Conservation (phyloP, 192 early-diverging fungal genomes). For the Mortierella claussenii region DNA sequence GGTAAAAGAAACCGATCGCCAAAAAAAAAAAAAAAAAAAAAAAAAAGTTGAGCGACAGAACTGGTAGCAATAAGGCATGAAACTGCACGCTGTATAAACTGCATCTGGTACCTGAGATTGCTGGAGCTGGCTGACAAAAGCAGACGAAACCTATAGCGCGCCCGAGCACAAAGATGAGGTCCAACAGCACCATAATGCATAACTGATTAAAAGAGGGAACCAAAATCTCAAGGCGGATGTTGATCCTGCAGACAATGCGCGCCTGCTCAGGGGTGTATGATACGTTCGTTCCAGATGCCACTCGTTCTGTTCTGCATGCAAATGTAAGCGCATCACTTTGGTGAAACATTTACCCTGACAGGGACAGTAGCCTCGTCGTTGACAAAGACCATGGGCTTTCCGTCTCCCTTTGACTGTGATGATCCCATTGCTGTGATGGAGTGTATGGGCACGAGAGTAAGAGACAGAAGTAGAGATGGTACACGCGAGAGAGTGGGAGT, state of each 20-base stretch:
- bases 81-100: no score
- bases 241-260: no score
- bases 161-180: not conserved
- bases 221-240: no score
- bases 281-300: no score
- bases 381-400: constrained; percentile 50
- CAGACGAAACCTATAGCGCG: constrained; percentile 22
- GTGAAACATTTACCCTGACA: constrained; percentile 39
- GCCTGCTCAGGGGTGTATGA: no score
- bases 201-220: no score
- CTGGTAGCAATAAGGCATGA: no score
- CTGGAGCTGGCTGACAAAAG: constrained; percentile 41
- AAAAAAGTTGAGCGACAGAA: no score
- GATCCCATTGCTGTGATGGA: constrained; percentile 32
- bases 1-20: not conserved
- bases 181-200: not conserved
- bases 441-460: constrained; percentile 2
- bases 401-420: constrained; percentile 45
- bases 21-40: not conserved
- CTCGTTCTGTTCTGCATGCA: no score
- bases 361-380: constrained; percentile 48
- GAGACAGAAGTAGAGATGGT: not conserved
- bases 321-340: not conserved
- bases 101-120: constrained; percentile 34
- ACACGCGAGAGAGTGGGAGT: not conserved